Conservation (phyloP, 2,329 filamentous ascomycete species). For the Colletotrichum viniferum region DNA sequence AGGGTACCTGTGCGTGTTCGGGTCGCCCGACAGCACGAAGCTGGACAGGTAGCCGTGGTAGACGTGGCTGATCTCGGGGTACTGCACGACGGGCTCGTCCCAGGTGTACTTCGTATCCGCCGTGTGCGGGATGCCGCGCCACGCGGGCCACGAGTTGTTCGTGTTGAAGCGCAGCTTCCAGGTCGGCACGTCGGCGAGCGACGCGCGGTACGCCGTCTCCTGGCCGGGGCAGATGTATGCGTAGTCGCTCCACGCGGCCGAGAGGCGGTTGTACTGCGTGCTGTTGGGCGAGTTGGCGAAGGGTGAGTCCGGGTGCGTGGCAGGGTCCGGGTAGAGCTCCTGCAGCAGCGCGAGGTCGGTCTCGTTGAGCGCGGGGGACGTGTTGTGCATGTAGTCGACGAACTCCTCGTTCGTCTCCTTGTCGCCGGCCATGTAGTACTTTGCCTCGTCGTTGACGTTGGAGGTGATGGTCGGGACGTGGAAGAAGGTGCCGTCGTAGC, state of each 20-base stretch:
- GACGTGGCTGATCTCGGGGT: conserved; percentile 38
- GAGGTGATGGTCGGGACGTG: conserved; percentile 41
- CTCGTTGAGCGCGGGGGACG: conserved; percentile 30
- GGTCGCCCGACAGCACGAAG: conserved; percentile 74
- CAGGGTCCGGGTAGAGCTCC: conserved; percentile 39
- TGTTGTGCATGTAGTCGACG: conserved; percentile 38
- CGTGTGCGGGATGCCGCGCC: conserved; percentile 52
- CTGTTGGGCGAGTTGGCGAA: conserved; percentile 41
- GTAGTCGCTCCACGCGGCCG: conserved; percentile 48
- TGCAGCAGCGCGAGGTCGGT: conserved; percentile 32
- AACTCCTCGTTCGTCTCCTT: conserved; percentile 41
- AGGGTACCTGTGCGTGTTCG: conserved; percentile 54
- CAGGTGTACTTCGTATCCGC: conserved; percentile 40
- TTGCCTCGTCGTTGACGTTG: conserved; percentile 39
- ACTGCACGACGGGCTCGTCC: conserved; percentile 37
- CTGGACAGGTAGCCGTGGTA: conserved; percentile 68
- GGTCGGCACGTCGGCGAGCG: conserved; percentile 72
- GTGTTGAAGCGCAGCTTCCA: conserved; percentile 77
- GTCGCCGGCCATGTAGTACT: conserved; percentile 33
- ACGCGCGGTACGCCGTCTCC: conserved; percentile 57
- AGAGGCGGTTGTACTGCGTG: conserved; percentile 48
- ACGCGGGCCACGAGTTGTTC: conserved; percentile 71
- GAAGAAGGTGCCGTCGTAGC: conserved; percentile 40
- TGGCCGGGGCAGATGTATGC: conserved; percentile 48
- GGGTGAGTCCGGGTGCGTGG: conserved; percentile 33